Percentiles rank a stretch among this genome's conserved stretches.
Conservation (phyloP, 2,329 filamentous ascomycete species). For the Lachnellula arida region DNA sequence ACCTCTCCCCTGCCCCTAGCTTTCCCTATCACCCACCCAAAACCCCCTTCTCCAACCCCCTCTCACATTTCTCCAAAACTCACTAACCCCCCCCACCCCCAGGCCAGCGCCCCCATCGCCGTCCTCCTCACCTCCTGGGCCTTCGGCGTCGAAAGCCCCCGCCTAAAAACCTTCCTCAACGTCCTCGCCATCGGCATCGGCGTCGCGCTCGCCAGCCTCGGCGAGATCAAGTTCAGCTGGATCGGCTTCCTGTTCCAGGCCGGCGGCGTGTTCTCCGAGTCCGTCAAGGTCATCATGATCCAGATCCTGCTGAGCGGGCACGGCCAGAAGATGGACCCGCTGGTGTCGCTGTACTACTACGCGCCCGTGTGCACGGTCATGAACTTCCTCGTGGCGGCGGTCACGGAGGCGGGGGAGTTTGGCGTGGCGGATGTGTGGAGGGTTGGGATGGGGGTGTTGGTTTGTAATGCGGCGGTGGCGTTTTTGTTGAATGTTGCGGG, state of each 20-base stretch:
- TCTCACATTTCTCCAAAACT: too few relatives aligned
- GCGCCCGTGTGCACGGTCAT: constrained; percentile 75
- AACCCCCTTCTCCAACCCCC: too few relatives aligned
- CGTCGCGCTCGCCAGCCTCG: constrained; percentile 87
- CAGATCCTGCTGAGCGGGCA: constrained; percentile 65
- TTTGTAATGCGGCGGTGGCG: constrained; percentile 70
- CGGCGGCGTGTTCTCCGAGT: constrained; percentile 72
- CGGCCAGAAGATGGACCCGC: constrained; percentile 84
- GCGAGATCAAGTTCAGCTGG: constrained; percentile 87
- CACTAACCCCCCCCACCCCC: neutral
- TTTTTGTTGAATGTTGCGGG: constrained; percentile 80
- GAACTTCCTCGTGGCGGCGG: constrained; percentile 66
- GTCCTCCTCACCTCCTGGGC: constrained; percentile 84
- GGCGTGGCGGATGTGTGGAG: constrained; percentile 63
- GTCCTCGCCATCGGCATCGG: constrained; percentile 89
- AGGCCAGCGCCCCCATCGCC: constrained; percentile 85
- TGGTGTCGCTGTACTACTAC: constrained; percentile 88
- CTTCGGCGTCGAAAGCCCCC: constrained; percentile 76
- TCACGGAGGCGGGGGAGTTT: constrained; percentile 66
- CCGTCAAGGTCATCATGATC: constrained; percentile 75
- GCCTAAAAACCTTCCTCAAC: constrained; percentile 80
- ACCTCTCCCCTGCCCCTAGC: neutral
- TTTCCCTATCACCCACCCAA: neutral
- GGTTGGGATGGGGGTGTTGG: constrained; percentile 66
- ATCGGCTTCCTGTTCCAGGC: constrained; percentile 74